Evolutionary conservation across 1,139 yeast species (phyloP), one percentile per base, ranked within the genome.

Genomic region (Sugiyamaella neomexicana): DNA sequence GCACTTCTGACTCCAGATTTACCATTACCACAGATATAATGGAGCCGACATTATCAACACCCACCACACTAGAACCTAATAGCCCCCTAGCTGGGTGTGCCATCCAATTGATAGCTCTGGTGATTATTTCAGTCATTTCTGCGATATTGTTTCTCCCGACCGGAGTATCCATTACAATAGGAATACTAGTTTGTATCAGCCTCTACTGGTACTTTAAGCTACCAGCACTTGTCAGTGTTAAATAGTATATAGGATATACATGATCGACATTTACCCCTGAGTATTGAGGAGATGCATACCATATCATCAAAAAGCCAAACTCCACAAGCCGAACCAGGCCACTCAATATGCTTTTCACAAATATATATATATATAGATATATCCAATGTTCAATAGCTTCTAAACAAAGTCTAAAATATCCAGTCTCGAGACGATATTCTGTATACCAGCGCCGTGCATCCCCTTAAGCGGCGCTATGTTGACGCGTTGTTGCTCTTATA

Each of bases 401-500:
- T n/a, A n/a, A n/a, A n/a, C n/a, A n/a, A n/a, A n/a, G n/a, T n/a
- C n/a, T n/a, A n/a, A n/a, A n/a, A 20, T 20, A 20, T 20, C 25
- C 25, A 3, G n/a, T n/a, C n/a, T n/a, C n/a, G n/a, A n/a, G 25
- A 20, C 25, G 25, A 20, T 39, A 39, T 20, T 13, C 42, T 12
- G 5, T 23, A 39, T 25, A 9, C 40, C 48, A 16, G 17, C 31
- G 9, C 20, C 12, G 5, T 16, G 13, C 16, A 47, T 47, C 25
- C 51, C 23, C 4, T 4, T 47, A 47, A 29, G 37, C 45, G 51
- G 34, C 51, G 15, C 8, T 6, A 2, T 36, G 12, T 40, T 25
- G 39, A 47, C 45, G 51, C 45, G 45, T 31, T 39, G 25, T n/a
- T 6, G 23, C 27, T 31, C 29, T 32, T 23, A 37, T 46, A 40